Base-by-base conservation (phyloP, 768 basidiomycete genomes). In the Collybiopsis confluens region DNA sequence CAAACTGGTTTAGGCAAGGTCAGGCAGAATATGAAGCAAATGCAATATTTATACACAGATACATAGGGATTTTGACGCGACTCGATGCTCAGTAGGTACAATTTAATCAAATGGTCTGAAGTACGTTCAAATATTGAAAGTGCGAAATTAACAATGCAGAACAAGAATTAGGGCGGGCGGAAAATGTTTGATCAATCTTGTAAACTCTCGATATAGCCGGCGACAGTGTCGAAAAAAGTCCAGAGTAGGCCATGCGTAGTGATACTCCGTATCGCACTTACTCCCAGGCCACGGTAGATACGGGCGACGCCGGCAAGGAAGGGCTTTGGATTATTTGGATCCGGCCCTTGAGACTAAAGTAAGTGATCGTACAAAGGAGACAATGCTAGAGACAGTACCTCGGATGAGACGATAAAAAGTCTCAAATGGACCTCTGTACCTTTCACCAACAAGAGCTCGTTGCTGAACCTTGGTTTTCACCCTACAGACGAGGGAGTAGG, bases 381-480 rank as follows among this genome's bases (percentile, higher is more conserved):
- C 37, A 53, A 16, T 28, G 2, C 9, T 4, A 28, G 27, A 35
- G 54, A 56, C 43, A 37, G 59, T 68, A 89, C 90, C 94, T 76
- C 92, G 79, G 48, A 96, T 79, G 18, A 97, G 78, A 23, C 93
- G 83, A 58, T 74, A 73, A 33, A 94, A 71, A 11, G 94, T 95
- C 65, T 86, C 86, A 61, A 75, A 75, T 27, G 86, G 76, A 48
- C 86, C 80, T 52, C 90, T 83, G 57, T 85, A 83, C 48, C 73
- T 76, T 57, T 88, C 80, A 43, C 91, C 90, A 4, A 92, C 87
- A 48, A 98, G 73, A 23, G 92, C 85, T 49, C 95, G 84, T 68
- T 95, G 90, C 67, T 98, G 95, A n/a, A 95, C 78, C 70, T 95
- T 96, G 0, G 95, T 98, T 78, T 96, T 92, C 42, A 93, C 89